A percentile compares a stretch with the other conserved stretches of the same genome.
phyloP scores from a whole-genome alignment of 139 green algal species.

The Auxenochlorella protothecoides region DNA sequence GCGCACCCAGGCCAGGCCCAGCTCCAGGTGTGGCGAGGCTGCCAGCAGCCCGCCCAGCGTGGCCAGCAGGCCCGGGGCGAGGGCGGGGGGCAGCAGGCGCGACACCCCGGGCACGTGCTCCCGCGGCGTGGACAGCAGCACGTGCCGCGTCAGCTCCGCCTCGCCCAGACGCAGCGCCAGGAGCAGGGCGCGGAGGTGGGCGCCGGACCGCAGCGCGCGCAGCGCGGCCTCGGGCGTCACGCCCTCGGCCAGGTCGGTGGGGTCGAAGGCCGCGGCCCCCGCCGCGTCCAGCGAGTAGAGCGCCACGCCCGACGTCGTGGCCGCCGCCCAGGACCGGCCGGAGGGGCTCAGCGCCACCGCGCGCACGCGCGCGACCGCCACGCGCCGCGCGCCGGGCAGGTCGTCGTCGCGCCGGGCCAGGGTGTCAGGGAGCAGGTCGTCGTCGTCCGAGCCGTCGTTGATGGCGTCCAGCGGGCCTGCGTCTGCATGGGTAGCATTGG shows the following conservation, averaged over 20 bases:
- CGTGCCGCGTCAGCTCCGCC: slow-evolving; percentile 42
- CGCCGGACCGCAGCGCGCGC: slow-evolving; percentile 28
- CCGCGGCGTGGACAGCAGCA: slow-evolving; percentile 38
- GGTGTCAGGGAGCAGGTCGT: slow-evolving; percentile 29
- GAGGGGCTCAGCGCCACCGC: slow-evolving; percentile 75
- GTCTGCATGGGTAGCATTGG: slow-evolving; percentile 28
- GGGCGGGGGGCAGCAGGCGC: slow-evolving; percentile 38
- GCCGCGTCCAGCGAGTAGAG: slow-evolving; percentile 47
- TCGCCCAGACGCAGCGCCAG: slow-evolving; percentile 73
- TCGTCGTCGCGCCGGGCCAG: slow-evolving; percentile 2
- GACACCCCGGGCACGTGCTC: slow-evolving; percentile 20
- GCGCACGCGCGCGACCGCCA: slow-evolving; percentile 11
- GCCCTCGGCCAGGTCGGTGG: slow-evolving; percentile 82
- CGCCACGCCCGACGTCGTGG: slow-evolving; percentile 84
- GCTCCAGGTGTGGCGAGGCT: slow-evolving; percentile 67
- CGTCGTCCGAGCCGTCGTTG: slow-evolving; percentile 36
- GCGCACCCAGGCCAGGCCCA: slow-evolving; percentile 57
- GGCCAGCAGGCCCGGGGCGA: slow-evolving; percentile 37
- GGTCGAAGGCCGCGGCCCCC: slow-evolving; percentile 71
- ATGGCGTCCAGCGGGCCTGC: slow-evolving; percentile 80
- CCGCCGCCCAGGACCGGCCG: slow-evolving; percentile 73
- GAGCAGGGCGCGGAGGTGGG: slow-evolving; percentile 56
- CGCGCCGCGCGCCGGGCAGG: slow-evolving; percentile 23
- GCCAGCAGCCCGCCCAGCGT: slow-evolving; percentile 44
- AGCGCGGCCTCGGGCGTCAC: slow-evolving; percentile 65